Conservation (phyloP, 1,284 basidiomycete species). For the Chondrostereum purpureum region DNA sequence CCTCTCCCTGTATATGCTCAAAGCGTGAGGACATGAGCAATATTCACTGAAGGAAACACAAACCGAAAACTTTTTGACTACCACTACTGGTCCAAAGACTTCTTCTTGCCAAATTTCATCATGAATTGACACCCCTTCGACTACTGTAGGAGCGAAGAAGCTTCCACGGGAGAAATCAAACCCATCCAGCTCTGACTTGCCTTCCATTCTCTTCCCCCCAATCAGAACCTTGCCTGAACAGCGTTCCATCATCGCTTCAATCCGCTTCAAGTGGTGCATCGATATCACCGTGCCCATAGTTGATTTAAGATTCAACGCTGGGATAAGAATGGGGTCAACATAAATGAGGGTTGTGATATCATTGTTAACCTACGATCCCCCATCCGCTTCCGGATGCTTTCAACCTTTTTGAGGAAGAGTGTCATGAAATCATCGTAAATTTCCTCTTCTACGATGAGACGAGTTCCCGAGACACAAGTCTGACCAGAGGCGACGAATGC, state of each 20-base stretch:
- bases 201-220: slow-evolving; percentile 62
- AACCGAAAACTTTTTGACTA: slow-evolving; percentile 60
- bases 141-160: slow-evolving; percentile 75
- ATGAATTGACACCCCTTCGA: slow-evolving; percentile 47
- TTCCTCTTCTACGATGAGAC: slow-evolving; percentile 61
- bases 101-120: slow-evolving; percentile 77
- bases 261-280: slow-evolving; percentile 50
- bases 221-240: slow-evolving; percentile 44
- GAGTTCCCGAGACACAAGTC: slow-evolving; percentile 76
- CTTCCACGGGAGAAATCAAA: slow-evolving; percentile 63
- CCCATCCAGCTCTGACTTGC: slow-evolving; percentile 54
- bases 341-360: slow-evolving; percentile 1
- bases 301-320: slow-evolving; percentile 63
- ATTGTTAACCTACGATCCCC: slow-evolving; percentile 56
- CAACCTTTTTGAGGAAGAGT: slow-evolving; percentile 54
- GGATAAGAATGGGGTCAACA: slow-evolving; percentile 3
- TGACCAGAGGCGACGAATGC: slow-evolving; percentile 81
- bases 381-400: slow-evolving; percentile 59
- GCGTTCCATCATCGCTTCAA: slow-evolving; percentile 49
- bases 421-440: slow-evolving; percentile 66
- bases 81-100: slow-evolving; percentile 74
- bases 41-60: slow-evolving; percentile 14
- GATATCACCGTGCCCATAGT: slow-evolving; percentile 78
- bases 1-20: slow-evolving; percentile 40
- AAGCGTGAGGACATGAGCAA: neutral